These are phyloP conservation scores for Dryas drummondii DNA, from an alignment of 306 rosid species.

Conservation along the genomic window DNA sequence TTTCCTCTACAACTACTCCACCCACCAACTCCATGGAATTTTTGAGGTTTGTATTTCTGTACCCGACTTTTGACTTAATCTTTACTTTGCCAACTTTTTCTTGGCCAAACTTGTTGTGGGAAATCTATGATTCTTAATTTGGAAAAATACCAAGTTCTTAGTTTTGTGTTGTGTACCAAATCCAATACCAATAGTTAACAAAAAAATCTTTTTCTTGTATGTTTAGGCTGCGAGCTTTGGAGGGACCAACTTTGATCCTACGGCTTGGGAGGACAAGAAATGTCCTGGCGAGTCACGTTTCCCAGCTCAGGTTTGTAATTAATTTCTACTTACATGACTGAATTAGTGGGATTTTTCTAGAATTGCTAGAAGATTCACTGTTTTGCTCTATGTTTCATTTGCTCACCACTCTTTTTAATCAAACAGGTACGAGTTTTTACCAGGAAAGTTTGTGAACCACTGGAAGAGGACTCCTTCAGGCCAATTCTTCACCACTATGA, in stretches of 20 bases:
- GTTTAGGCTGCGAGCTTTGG: conserved; percentile 93
- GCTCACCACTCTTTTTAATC: background rate
- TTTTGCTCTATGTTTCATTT: background rate
- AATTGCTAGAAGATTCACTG: too few species aligned
- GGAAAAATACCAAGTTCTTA: background rate
- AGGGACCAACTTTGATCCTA: conserved; percentile 85
- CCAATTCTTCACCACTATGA: conserved; percentile 95
- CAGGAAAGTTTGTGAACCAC: conserved; percentile 75
- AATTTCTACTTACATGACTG: background rate
- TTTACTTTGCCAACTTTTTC: background rate
- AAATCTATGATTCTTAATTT: background rate
- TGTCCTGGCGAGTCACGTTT: conserved; percentile 87
- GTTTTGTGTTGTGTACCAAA: background rate
- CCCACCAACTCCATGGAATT: conserved; percentile 97
- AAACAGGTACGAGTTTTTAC: conserved; percentile 70
- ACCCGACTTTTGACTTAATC: too few species aligned
- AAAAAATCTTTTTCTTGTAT: background rate
- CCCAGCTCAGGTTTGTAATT: conserved; percentile 83
- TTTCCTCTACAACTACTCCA: conserved; percentile 90
- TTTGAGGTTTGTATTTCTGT: conserved; percentile 62
- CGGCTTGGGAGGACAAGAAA: conserved; percentile 97
- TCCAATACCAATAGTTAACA: background rate
- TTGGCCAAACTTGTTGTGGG: background rate
- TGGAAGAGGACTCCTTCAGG: conserved; percentile 93
- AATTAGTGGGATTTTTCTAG: background rate